A percentile compares a stretch with the other conserved stretches of the same genome.
Evolutionary conservation across 164 flowering plant species (phyloP).

Genomic region (Liriodendron chinense): DNA sequence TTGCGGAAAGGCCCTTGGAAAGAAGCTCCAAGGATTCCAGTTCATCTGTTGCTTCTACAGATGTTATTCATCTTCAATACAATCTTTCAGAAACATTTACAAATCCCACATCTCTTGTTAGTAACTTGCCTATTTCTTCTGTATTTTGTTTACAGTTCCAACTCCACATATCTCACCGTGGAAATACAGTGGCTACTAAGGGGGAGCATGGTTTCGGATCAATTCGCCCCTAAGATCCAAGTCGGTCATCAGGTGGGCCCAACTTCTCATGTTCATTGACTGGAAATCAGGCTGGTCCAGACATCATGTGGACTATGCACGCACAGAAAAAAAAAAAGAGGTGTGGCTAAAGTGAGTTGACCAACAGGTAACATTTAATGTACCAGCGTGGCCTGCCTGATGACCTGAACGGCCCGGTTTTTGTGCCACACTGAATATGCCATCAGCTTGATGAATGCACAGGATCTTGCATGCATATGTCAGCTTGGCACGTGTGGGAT

Average conservation of each 20-base stretch:
- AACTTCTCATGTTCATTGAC: neutral
- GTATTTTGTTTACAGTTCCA: constrained; percentile 4
- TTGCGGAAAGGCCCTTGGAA: constrained; percentile 84
- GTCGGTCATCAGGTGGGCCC: neutral
- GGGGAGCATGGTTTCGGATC: neutral
- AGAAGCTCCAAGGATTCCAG: constrained; percentile 52
- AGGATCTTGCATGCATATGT: neutral
- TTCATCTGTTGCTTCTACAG: constrained; percentile 38
- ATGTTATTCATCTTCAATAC: constrained; percentile 41
- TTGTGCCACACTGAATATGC: neutral
- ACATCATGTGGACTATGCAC: neutral
- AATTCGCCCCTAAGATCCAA: neutral
- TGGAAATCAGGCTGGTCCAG: neutral
- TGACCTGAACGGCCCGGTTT: neutral
- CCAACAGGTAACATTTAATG: too few relatives aligned
- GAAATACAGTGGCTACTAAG: neutral
- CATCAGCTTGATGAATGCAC: neutral
- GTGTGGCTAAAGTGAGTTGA: neutral
- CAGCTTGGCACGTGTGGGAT: neutral
- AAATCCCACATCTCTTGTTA: constrained; percentile 62
- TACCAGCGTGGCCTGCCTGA: neutral
- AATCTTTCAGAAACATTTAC: constrained; percentile 87
- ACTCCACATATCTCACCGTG: neutral
- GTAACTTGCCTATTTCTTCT: constrained; percentile 18
- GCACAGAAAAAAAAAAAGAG: neutral